Conservation (phyloP, 2,329 filamentous ascomycete species). For the Fusarium siculi region DNA sequence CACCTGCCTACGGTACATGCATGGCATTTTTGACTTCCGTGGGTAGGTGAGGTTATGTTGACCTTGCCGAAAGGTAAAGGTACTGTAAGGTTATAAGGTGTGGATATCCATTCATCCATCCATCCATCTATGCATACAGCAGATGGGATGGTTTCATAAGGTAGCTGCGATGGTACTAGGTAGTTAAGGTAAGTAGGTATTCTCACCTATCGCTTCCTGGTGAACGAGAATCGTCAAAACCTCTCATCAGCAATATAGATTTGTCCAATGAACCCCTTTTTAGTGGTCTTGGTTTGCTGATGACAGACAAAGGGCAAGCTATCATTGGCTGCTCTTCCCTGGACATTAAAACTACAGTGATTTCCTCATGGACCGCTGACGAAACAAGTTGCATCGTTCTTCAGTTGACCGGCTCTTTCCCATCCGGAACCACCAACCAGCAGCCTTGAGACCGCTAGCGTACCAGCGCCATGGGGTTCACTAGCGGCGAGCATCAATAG, state of each 20-base stretch:
- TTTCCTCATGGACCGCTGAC: constrained; percentile 35
- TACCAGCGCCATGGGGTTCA: constrained; percentile 40
- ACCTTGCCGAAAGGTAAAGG: not conserved
- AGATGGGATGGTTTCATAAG: not conserved
- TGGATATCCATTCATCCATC: no score
- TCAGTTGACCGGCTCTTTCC: constrained; percentile 36
- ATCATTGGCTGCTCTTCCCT: constrained; percentile 20
- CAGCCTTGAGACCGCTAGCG: constrained; percentile 36
- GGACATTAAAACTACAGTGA: constrained; percentile 16
- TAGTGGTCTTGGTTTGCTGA: not conserved
- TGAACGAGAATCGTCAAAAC: constrained; percentile 10
- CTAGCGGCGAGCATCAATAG: constrained; percentile 26
- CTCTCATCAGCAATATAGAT: constrained; percentile 22
- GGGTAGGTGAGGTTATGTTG: not conserved
- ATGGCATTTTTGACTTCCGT: constrained; percentile 14
- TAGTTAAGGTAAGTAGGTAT: not conserved
- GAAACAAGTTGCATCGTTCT: constrained; percentile 38
- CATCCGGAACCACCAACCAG: constrained; percentile 30
- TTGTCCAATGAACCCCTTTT: constrained; percentile 4
- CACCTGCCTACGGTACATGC: constrained; percentile 26
- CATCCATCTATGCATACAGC: not conserved
- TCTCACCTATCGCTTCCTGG: constrained; percentile 11
- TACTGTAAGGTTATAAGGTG: no score
- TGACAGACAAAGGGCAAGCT: constrained; percentile 6
- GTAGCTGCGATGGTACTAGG: not conserved